phyloP scores from a whole-genome alignment of 2,329 filamentous ascomycete genomes.

The Aureobasidium mangrovei region DNA sequence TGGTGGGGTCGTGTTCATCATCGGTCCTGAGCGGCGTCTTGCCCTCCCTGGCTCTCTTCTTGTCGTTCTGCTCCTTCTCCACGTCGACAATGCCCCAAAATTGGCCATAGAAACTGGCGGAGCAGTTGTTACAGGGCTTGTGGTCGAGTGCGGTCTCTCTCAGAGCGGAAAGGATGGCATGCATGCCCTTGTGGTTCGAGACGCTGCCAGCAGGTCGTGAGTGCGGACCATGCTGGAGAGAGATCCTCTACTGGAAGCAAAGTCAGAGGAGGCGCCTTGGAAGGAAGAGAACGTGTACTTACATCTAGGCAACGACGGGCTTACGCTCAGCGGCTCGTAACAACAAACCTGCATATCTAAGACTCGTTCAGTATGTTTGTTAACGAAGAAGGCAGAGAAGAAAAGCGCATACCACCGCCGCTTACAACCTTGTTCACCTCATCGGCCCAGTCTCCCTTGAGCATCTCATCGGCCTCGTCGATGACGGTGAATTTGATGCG shows the following conservation, averaged over 20 bases:
- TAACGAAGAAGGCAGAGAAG: fast-evolving
- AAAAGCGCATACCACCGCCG: constrained; percentile 59
- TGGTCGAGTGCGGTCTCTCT: background rate
- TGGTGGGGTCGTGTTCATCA: background rate
- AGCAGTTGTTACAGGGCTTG: background rate
- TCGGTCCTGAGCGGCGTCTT: too few relatives aligned
- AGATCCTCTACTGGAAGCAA: background rate
- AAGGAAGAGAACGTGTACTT: too few relatives aligned
- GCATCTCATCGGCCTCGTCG: constrained; percentile 92
- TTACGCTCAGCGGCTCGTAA: too few relatives aligned
- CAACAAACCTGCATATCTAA: constrained; percentile 51
- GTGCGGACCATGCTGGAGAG: background rate
- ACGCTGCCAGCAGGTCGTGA: background rate
- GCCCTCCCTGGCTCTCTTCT: too few relatives aligned
- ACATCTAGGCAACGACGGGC: too few relatives aligned
- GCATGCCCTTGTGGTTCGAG: background rate
- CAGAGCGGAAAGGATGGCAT: background rate
- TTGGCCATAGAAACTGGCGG: constrained; percentile 1
- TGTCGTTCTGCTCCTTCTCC: too few relatives aligned
- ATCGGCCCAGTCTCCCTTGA: constrained; percentile 67
- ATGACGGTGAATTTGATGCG: constrained; percentile 72
- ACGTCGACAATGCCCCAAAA: background rate
- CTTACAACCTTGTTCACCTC: constrained; percentile 64
- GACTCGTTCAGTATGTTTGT: background rate
- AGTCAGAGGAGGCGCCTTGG: too few relatives aligned